Base-by-base conservation (phyloP, 306 rosid species). In the Purshia tridentata region DNA sequence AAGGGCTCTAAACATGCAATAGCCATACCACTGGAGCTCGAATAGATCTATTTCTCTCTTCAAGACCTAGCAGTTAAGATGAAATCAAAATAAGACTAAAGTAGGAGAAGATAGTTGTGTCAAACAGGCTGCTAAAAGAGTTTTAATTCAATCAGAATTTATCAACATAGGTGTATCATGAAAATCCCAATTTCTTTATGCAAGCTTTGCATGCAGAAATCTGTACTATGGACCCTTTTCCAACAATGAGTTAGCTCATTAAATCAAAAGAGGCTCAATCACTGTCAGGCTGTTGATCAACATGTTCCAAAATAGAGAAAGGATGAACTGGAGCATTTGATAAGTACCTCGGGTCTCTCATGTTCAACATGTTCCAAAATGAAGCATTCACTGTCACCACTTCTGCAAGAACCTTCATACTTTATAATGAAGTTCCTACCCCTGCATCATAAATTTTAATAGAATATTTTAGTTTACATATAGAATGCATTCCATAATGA, bases 371-470 rank as follows among this genome's bases (percentile, higher is more conserved):
- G 81, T 63, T 81, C 81, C 58, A 81, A 73, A 67, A 81, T 67
- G 39, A 81, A 81, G 81, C 81, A 81, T 46, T 76, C 85, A 9
- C 50, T 77, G 50, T 65, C 61, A 41, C 78, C 85, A 68, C 72
- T 67, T 51, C 40, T 81, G 64, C 77, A 62, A 45, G 78, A 72
- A 45, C 78, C 78, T 77, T 81, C 81, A 52, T 72, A 77, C 72
- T 81, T 81, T 49, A 81, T 81, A 52, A 77, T 73, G 72, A 76
- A 81, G 76, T 77, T 81, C 74, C 63, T 77, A 29, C 85, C 85
- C 49, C 81, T 77, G 72, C 78, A 71, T 57, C 51, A 59, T 65
- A 68, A 61, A 62, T 46, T 8, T 3, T 14, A 51, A 58, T 12
- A 16, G 67, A n/a, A 23, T 12, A 18, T 58, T 14, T 69, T 9